Conservation (phyloP, 2,329 filamentous ascomycete species). For the Alternaria postmessia region DNA sequence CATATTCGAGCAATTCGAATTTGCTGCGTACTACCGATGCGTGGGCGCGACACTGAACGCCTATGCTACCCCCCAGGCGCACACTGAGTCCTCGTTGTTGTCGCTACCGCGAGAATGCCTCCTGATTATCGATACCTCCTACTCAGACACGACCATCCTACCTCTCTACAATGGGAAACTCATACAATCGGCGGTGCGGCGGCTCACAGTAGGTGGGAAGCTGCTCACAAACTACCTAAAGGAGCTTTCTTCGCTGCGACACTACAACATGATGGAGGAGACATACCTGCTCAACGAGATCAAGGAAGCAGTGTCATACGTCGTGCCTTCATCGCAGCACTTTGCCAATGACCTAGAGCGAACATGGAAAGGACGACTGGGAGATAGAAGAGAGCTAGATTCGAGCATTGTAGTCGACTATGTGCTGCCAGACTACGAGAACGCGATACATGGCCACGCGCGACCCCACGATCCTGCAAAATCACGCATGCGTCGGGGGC, state of each 20-base stretch:
- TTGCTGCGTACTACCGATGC: constrained; percentile 82
- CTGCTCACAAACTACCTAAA: constrained; percentile 92
- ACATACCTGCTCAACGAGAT: constrained; percentile 94
- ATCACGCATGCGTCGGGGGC: constrained; percentile 59
- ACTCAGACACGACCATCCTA: constrained; percentile 90
- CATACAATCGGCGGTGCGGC: constrained; percentile 79
- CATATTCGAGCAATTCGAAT: constrained; percentile 96
- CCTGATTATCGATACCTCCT: constrained; percentile 89
- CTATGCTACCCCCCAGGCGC: constrained; percentile 64
- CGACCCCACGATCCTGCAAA: constrained; percentile 79
- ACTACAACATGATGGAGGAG: constrained; percentile 96
- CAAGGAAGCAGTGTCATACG: constrained; percentile 88
- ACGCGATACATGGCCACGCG: constrained; percentile 70
- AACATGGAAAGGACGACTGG: constrained; percentile 74
- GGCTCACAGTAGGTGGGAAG: constrained; percentile 92
- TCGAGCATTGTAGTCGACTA: constrained; percentile 81
- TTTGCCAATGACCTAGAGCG: constrained; percentile 81
- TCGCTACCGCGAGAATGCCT: constrained; percentile 76
- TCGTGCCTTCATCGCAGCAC: constrained; percentile 67
- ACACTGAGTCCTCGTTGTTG: constrained; percentile 54
- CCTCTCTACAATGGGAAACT: constrained; percentile 83
- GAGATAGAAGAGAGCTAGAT: constrained; percentile 63
- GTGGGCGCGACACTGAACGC: constrained; percentile 78
- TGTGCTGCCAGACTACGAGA: constrained; percentile 82
- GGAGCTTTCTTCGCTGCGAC: constrained; percentile 84